A percentile compares a stretch with the other conserved stretches of the same genome.
Evolutionary conservation across 176 grass and related monocot species (phyloP).

Genomic region (Lolium multiflorum): DNA sequence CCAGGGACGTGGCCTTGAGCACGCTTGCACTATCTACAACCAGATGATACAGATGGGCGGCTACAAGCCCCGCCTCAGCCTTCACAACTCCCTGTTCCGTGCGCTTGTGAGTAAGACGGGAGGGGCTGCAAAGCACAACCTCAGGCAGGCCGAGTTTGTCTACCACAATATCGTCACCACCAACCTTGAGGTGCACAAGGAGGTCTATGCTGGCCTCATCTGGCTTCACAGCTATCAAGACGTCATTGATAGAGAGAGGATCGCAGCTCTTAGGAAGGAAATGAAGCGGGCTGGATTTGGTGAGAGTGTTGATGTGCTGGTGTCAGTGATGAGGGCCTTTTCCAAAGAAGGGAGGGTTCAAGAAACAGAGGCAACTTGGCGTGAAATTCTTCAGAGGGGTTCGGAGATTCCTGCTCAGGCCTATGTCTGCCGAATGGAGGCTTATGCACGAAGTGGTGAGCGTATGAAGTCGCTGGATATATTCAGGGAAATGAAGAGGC

Average conservation of each 20-base stretch:
- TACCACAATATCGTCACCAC: slow-evolving; percentile 85
- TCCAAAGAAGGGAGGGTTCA: slow-evolving; percentile 85
- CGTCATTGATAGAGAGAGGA: slow-evolving; percentile 77
- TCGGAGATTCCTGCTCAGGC: slow-evolving; percentile 69
- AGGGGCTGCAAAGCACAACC: slow-evolving; percentile 78
- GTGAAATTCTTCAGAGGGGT: slow-evolving; percentile 64
- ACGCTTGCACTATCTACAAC: slow-evolving; percentile 91
- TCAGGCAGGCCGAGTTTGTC: slow-evolving; percentile 89
- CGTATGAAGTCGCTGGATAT: slow-evolving; percentile 90
- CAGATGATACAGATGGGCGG: slow-evolving; percentile 93
- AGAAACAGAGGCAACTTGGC: slow-evolving; percentile 82
- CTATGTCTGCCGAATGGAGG: slow-evolving; percentile 93
- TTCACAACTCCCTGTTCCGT: slow-evolving; percentile 91
- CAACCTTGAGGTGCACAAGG: slow-evolving; percentile 70
- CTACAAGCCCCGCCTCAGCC: slow-evolving; percentile 75
- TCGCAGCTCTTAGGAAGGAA: slow-evolving; percentile 70
- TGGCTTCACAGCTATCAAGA: slow-evolving; percentile 99
- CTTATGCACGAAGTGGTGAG: slow-evolving; percentile 59
- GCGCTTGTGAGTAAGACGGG: slow-evolving; percentile 73
- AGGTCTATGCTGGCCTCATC: slow-evolving; percentile 83
- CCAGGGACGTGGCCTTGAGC: slow-evolving; percentile 59
- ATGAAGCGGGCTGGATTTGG: slow-evolving; percentile 68
- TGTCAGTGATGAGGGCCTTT: slow-evolving; percentile 88
- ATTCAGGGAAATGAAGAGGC: slow-evolving; percentile 83
- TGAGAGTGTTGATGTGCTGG: slow-evolving; percentile 78